Evolutionary conservation across 768 basidiomycete species (phyloP), one percentile per base, ranked within the genome.

Genomic region (Pleurotus platypus): DNA sequence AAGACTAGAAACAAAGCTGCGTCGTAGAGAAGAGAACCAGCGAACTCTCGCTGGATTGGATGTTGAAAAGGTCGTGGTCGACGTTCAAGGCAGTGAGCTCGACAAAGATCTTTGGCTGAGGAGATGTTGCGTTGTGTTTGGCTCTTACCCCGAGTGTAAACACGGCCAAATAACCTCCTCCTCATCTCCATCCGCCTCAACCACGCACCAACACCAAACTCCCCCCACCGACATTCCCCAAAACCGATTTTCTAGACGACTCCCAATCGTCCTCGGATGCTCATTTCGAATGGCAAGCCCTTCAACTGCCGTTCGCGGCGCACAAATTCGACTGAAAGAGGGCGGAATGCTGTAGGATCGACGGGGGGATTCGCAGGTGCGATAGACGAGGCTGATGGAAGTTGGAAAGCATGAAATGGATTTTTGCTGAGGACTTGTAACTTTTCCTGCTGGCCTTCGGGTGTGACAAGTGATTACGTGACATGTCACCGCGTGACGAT

Each of bases 371-470:
- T 9, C n/a, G 51, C 39, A 18, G n/a, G 51, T 24, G 16, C 9
- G 27, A 40, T 11, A 26, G 39, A 13, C 39, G 16, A 40, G 37
- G 51, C 39, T 54, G 38, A 54, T 54, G 51, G 51, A 26, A 54
- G 51, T 54, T 54, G 15, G 39, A 54, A 54, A 54, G 51, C 51
- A 54, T 20, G 49, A 50, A 50, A 27, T 27, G 22, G 20, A 50
- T 27, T 50, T 50, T 50, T 50, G 22, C 49, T 12, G 27, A 27
- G 20, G 37, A 50, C 37, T 50, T 50, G 26, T 24, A 30, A 15
- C 49, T 27, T n/a, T 49, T 50, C 37, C 13, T 16, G 16, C 30
- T 50, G 22, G 49, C 42, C n/a, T 22, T 45, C 20, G 20, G 42
- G 42, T 45, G 42, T 45, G 42, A 45, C 42, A 45, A 16, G 42